Evolutionary conservation across 2,329 filamentous ascomycete genomes (phyloP).

Genomic region (Grosmannia clavigera): DNA sequence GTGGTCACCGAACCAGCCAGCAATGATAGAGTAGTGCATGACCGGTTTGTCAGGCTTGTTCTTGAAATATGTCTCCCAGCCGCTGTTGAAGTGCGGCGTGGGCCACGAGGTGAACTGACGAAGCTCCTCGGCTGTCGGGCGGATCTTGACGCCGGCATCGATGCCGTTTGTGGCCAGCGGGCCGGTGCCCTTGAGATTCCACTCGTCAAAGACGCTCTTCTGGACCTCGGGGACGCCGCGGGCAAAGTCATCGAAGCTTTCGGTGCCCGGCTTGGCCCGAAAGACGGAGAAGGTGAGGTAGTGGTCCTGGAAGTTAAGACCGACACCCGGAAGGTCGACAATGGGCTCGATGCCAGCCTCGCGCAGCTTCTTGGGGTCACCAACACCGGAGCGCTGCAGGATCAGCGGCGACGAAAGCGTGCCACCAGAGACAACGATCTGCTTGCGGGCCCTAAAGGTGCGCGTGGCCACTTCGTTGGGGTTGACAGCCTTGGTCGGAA

Average conservation of each 20-base stretch:
- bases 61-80: constrained; percentile 76
- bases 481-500: constrained; percentile 44
- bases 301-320: constrained; percentile 67
- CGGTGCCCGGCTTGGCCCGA: constrained; percentile 60
- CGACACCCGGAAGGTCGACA: constrained; percentile 60
- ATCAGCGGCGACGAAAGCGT: constrained; percentile 64
- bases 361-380: constrained; percentile 59
- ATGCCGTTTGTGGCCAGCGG: constrained; percentile 69
- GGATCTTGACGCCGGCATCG: constrained; percentile 67
- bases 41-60: constrained; percentile 77
- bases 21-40: constrained; percentile 73
- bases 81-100: constrained; percentile 58
- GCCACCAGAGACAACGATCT: constrained; percentile 61
- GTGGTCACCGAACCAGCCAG: constrained; percentile 51
- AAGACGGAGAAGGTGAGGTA: constrained; percentile 60
- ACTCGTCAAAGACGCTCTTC: constrained; percentile 63
- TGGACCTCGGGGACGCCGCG: constrained; percentile 62
- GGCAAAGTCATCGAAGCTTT: constrained; percentile 71
- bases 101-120: constrained; percentile 60
- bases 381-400: constrained; percentile 63
- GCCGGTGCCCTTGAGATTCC: constrained; percentile 68
- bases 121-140: constrained; percentile 57
- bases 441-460: constrained; percentile 56
- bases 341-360: constrained; percentile 55
- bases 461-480: constrained; percentile 36